These are phyloP conservation scores for Diutina catenulata DNA, from an alignment of 1,139 yeast species.

Conservation along the genomic window DNA sequence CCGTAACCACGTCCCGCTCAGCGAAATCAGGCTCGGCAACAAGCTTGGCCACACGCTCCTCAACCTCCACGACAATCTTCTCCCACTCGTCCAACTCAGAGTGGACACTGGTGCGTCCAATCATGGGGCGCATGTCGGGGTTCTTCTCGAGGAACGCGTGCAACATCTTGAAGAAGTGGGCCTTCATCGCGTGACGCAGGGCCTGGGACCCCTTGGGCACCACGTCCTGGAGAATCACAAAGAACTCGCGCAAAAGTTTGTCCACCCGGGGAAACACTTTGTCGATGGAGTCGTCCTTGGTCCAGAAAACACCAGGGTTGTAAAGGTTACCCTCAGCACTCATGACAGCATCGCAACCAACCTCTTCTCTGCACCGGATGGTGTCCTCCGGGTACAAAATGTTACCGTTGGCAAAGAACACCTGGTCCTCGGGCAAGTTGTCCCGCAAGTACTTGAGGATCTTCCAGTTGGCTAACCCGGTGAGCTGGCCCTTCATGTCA, in stretches of 20 bases:
- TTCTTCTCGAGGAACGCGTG: constrained; percentile 68
- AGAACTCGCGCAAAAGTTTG: constrained; percentile 70
- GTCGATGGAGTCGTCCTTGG: constrained; percentile 38
- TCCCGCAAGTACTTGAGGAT: constrained; percentile 64
- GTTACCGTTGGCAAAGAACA: constrained; percentile 90
- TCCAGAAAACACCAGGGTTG: constrained; percentile 87
- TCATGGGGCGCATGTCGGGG: constrained; percentile 62
- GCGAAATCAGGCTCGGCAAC: constrained; percentile 30
- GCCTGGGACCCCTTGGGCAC: constrained; percentile 49
- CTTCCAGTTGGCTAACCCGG: constrained; percentile 94
- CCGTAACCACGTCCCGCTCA: constrained; percentile 37
- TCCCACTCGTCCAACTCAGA: constrained; percentile 53
- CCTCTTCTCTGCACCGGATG: constrained; percentile 47
- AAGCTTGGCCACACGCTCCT: constrained; percentile 46
- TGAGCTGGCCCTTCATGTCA: constrained; percentile 93
- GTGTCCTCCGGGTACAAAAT: constrained; percentile 77
- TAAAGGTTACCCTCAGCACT: constrained; percentile 92
- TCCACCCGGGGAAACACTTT: constrained; percentile 81
- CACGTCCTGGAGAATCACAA: constrained; percentile 59
- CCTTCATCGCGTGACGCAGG: constrained; percentile 74
- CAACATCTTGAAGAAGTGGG: constrained; percentile 81
- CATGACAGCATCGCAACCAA: constrained; percentile 87
- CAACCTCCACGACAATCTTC: constrained; percentile 55
- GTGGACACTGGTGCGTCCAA: constrained; percentile 46
- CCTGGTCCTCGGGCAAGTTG: constrained; percentile 71